Base-by-base conservation (phyloP, 495 filamentous ascomycete genomes). In the Aspergillus baeticus region DNA sequence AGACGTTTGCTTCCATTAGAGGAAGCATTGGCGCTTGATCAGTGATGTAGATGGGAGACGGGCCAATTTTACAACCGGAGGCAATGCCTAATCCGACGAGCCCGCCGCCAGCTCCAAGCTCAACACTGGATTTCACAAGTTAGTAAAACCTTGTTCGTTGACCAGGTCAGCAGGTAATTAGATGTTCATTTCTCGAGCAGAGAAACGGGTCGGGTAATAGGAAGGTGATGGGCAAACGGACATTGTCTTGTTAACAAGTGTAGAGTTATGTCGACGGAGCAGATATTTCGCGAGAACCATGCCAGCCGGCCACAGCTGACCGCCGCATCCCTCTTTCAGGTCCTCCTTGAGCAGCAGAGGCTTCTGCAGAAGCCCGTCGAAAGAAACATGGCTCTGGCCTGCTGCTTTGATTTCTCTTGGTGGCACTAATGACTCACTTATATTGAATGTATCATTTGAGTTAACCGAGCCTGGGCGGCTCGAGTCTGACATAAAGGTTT, bases 241-340 rank as follows among this genome's bases (percentile, higher is more conserved):
- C 92, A 96, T 92, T 64, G 83, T 81, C 56, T 86, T 84, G 20
- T 80, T 76, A 51, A 71, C 66, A 57, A 96, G 62, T 44, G 80
- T 71, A 22, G 80, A 73, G 55, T 73, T 68, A 60, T 89, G 87
- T 58, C 83, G 84, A 46, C 83, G 78, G 34, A 98, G 76, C 74
- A 97, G 76, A 65, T 97, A 95, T 66, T 86, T 90, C 10, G 87
- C 82, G 22, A 98, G 73, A 2, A 92, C 84, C 84, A 92, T 88
- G 10, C 94, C 94, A 1, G 94, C 94, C 0, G 92, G 94, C 94
- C 94, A 98, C 13, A 95, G 75, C 65, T 91, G 87, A 2, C 94
- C 94, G 14, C 94, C 94, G 69, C 93, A 97, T 61, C 93, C 93
- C 62, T 89, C 82, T 49, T 78, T 82, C 13, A 96, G 78, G 64